Percentiles rank a stretch among this genome's conserved stretches.
Evolutionary conservation across 345 rosid species (phyloP).

Genomic region (Iberis pinnata): DNA sequence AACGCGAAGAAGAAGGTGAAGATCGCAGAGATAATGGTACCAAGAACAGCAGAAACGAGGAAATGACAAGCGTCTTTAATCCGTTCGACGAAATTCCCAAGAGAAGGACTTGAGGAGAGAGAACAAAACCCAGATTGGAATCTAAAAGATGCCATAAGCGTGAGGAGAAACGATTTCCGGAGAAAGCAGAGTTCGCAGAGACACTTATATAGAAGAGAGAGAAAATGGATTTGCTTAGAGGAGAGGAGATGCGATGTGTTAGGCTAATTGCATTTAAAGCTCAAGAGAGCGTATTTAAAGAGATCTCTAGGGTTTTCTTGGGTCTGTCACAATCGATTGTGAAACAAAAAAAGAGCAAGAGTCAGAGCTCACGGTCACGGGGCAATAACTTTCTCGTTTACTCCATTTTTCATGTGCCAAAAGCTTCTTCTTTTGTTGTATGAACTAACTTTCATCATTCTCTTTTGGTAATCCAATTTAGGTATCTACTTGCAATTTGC

Average conservation of each 20-base stretch:
- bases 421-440: too few species aligned
- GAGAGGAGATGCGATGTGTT: constrained; percentile 26
- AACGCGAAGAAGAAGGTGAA: constrained; percentile 93
- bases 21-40: constrained; percentile 84
- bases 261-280: constrained; percentile 65
- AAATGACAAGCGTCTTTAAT: constrained; percentile 50
- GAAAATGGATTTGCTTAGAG: constrained; percentile 36
- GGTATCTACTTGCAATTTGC: too few species aligned
- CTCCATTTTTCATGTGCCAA: too few species aligned
- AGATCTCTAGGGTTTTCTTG: constrained; percentile 11
- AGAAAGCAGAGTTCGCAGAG: constrained; percentile 23
- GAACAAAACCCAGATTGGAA: constrained; percentile 44
- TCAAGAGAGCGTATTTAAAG: constrained; percentile 20
- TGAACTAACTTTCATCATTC: too few species aligned
- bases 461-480: too few species aligned
- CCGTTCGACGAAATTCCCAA: constrained; percentile 47
- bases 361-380: too few species aligned
- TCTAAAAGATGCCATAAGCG: constrained; percentile 39
- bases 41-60: constrained; percentile 66
- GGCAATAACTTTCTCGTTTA: too few species aligned
- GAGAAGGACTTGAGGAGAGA: constrained; percentile 26
- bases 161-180: neutral
- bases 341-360: neutral
- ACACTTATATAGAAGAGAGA: constrained; percentile 2
- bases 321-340: neutral